Base-by-base conservation (phyloP, 306 rosid species). In the Inga leiocalycina region DNA sequence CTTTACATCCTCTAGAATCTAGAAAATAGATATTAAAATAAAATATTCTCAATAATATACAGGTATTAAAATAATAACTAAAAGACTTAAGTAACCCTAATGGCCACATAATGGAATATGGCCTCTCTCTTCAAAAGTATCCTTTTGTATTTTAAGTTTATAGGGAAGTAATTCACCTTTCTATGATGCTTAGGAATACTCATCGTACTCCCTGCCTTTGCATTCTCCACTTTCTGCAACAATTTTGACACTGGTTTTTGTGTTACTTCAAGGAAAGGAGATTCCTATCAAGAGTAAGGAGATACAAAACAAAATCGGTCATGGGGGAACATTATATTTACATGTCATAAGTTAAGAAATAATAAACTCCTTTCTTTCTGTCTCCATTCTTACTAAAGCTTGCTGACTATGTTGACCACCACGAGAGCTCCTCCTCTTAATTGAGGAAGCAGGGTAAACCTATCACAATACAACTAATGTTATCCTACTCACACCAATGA, bases 151-250 rank as follows among this genome's bases (percentile, higher is more conserved):
- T 45, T 80, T 57, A 43, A 67, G 37, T 76, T 76, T 74, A 70
- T 45, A 70, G 78, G 78, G 57, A 80, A 78, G 62, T 35, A 83
- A 80, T 74, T 75, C 71, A 86, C 99, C 98, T 94, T 94, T 79
- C 88, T 96, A 79, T 89, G 99, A 80, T 88, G 97, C 88, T 90
- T 88, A 43, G 98, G 96, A 71, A 94, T 92, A 84, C 80, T 90
- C 88, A 87, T 80, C 54, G 77, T 87, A 86, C 87, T 92, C 87
- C 93, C 97, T 37, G 93, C 74, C 84, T 90, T 89, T 34, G 82
- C 78, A 46, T 86, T 88, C 84, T 93, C 94, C 76, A 87, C 97
- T 88, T 92, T 91, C 86, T 90, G 88, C 88, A 91, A 87, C 89
- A 92, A 76, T 88, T 89, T 87, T 69, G 98, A 90, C 46, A 92